A percentile compares a stretch with the other conserved stretches of the same genome.
Conservation (phyloP, 768 basidiomycete species). For the Trametes sanguinea region DNA sequence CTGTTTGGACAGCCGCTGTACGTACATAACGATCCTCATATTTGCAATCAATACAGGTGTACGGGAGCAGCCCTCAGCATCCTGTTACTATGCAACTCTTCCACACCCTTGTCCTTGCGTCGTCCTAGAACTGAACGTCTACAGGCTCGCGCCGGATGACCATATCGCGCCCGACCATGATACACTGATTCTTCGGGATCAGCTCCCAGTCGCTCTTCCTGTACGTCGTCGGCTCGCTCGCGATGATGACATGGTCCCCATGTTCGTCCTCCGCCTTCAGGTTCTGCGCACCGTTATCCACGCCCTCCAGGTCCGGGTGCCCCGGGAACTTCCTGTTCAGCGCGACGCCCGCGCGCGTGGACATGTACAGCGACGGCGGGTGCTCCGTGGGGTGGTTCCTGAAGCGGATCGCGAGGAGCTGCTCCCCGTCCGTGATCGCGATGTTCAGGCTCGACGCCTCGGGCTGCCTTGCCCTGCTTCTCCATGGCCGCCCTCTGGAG, state of each 20-base stretch:
- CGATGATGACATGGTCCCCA: constrained; percentile 37
- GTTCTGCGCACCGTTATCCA: constrained; percentile 18
- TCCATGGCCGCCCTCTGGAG: constrained; percentile 26
- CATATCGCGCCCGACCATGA: constrained; percentile 34
- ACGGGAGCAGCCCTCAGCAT: not conserved
- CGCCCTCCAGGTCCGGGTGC: constrained; percentile 33
- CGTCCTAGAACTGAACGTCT: constrained; percentile 16
- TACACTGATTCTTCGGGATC: constrained; percentile 32
- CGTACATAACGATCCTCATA: too few species aligned
- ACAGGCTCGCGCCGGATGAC: constrained; percentile 19
- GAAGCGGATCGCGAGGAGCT: constrained; percentile 36
- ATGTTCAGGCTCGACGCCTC: constrained; percentile 35
- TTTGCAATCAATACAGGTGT: too few species aligned
- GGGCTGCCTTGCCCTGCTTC: constrained; percentile 16
- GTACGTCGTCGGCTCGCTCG: constrained; percentile 38
- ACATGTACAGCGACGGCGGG: constrained; percentile 37
- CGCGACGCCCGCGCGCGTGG: constrained; percentile 35
- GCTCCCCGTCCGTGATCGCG: constrained; percentile 34
- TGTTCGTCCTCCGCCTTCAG: constrained; percentile 32
- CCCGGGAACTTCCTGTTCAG: constrained; percentile 39
- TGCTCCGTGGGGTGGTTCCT: constrained; percentile 34
- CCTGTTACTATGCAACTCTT: not conserved
- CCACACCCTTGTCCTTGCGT: too few species aligned
- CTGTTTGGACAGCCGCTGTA: too few species aligned
- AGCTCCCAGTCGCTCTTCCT: constrained; percentile 34